A percentile compares a stretch with the other conserved stretches of the same genome.
Conservation (phyloP, 1,139 yeast genomes). For the Casaregolazyma suthepensis region DNA sequence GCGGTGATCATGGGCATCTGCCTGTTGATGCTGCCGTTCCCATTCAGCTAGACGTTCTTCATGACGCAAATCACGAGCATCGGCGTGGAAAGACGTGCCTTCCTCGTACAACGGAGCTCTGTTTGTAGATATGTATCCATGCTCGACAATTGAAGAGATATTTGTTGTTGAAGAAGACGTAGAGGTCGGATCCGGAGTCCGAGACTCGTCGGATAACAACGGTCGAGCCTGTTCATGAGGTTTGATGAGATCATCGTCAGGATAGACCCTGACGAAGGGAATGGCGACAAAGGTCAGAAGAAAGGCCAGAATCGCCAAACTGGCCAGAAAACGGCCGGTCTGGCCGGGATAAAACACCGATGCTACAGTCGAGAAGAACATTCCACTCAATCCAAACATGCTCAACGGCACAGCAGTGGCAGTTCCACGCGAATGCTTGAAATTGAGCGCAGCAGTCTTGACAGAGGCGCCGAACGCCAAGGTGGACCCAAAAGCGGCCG, state of each 20-base stretch:
- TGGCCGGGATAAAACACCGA: conserved; percentile 28
- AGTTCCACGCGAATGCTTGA: conserved; percentile 31
- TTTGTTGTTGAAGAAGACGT: conserved; percentile 3
- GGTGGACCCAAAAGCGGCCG: conserved; percentile 31
- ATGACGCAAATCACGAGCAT: conserved; percentile 1
- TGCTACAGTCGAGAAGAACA: conserved; percentile 30
- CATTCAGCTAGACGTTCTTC: conserved; percentile 11
- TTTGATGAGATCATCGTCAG: conserved; percentile 9
- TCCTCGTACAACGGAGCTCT: conserved; percentile 9
- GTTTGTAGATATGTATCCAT: conserved; percentile 1
- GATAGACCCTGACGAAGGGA: conserved; percentile 25
- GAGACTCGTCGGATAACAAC: not conserved
- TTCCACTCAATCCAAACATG: conserved; percentile 34
- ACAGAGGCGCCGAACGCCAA: conserved; percentile 31
- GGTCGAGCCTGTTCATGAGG: not conserved
- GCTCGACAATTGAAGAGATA: not conserved
- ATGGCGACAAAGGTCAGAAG: conserved; percentile 24
- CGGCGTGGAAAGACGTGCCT: conserved; percentile 6
- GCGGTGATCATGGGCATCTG: conserved; percentile 7
- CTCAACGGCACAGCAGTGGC: conserved; percentile 35
- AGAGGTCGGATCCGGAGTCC: not conserved
- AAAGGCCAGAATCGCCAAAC: conserved; percentile 27
- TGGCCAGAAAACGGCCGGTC: conserved; percentile 28
- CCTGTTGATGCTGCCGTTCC: conserved; percentile 6
- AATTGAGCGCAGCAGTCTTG: conserved; percentile 33